Percentiles rank a stretch among this genome's conserved stretches.
Evolutionary conservation across 331 rosid species (phyloP).

Genomic region (Telfairia occidentalis): DNA sequence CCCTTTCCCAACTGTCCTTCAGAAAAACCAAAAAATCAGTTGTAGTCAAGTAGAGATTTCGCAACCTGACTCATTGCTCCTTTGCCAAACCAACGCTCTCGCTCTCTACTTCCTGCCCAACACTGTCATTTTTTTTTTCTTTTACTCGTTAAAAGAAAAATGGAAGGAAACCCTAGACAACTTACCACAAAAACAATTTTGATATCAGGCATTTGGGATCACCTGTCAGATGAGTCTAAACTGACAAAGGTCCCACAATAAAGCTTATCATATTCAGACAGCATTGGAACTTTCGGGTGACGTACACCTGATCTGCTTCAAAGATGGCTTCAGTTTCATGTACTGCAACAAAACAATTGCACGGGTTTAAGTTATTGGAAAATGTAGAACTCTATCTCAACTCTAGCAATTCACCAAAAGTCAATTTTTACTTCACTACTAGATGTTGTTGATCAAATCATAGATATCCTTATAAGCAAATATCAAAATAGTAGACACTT

Average conservation of each 20-base stretch:
- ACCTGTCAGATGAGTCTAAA: constrained; percentile 42
- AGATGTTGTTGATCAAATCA: neutral
- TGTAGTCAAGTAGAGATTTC: constrained; percentile 51
- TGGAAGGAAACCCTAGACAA: neutral
- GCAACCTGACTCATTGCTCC: constrained; percentile 73
- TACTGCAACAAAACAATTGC: constrained; percentile 31
- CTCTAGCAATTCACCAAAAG: neutral
- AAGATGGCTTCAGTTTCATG: constrained; percentile 42
- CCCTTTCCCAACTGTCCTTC: constrained; percentile 58
- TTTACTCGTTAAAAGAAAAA: constrained; percentile 26
- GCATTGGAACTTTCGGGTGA: constrained; percentile 60
- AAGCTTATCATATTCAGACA: constrained; percentile 44
- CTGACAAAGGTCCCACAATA: neutral
- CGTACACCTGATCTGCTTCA: constrained; percentile 47
- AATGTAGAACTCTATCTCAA: neutral
- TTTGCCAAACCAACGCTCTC: constrained; percentile 51
- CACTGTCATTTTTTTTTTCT: constrained; percentile 38
- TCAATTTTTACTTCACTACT: neutral
- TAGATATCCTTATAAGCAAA: neutral
- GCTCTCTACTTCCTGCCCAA: constrained; percentile 41
- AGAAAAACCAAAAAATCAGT: constrained; percentile 47
- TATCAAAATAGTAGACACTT: neutral
- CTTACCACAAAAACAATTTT: constrained; percentile 19
- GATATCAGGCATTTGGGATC: constrained; percentile 49
- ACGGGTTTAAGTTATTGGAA: neutral